A percentile compares a stretch with the other conserved stretches of the same genome.
Evolutionary conservation across 2,329 filamentous ascomycete species (phyloP).

Genomic region (Monosporascus sp.): DNA sequence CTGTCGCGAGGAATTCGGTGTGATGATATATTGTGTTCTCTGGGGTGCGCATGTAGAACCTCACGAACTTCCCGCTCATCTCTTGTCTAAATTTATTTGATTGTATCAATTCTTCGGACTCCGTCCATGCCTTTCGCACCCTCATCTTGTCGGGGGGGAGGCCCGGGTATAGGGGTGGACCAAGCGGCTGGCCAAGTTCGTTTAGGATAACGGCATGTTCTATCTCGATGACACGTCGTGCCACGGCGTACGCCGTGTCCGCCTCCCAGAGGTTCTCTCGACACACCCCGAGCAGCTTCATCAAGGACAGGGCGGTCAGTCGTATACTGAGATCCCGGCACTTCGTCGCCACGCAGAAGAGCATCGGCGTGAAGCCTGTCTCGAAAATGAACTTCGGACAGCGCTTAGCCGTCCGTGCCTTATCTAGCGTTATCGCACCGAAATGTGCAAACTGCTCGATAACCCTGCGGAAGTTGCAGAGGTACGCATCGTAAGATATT

Average conservation of each 20-base stretch:
- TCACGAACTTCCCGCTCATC: conserved; percentile 11
- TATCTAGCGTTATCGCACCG: conserved; percentile 2
- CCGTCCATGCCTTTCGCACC: conserved; percentile 18
- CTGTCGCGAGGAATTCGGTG: too few relatives aligned
- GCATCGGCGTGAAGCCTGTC: conserved; percentile 32
- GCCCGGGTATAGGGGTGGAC: conserved; percentile 13
- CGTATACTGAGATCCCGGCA: conserved; percentile 33
- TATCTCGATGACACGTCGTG: conserved; percentile 29
- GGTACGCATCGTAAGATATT: conserved; percentile 28
- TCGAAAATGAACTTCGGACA: conserved; percentile 33
- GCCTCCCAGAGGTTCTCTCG: conserved; percentile 35
- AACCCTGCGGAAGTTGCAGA: conserved; percentile 26
- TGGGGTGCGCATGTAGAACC: conserved; percentile 17
- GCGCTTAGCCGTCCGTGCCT: background rate
- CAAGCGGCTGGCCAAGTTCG: conserved; percentile 9
- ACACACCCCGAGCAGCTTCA: conserved; percentile 23
- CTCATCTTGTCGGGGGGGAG: conserved; percentile 22
- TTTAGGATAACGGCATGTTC: conserved; percentile 31
- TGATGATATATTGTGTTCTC: too few relatives aligned
- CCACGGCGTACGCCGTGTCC: conserved; percentile 24
- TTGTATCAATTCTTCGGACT: conserved; percentile 5
- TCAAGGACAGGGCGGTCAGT: conserved; percentile 25
- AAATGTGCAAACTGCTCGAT: conserved; percentile 19
- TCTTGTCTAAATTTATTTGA: conserved; percentile 9
- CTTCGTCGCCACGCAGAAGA: conserved; percentile 33